A percentile compares a stretch with the other conserved stretches of the same genome.
Evolutionary conservation across 805 yeast genomes (phyloP).

Genomic region (Metschnikowia dekortorum): DNA sequence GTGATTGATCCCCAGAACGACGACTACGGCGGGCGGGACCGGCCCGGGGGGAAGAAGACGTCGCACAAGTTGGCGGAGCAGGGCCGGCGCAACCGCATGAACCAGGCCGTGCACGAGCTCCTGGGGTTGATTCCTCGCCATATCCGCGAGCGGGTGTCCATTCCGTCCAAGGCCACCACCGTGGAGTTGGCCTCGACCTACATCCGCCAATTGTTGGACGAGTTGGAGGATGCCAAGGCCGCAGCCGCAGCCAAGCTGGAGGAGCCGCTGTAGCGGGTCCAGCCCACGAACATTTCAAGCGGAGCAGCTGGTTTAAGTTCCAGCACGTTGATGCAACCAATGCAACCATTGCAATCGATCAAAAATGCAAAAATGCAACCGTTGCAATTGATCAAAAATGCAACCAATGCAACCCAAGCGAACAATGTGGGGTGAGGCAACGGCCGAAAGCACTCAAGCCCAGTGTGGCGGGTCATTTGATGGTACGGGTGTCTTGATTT

Average conservation of each 20-base stretch:
- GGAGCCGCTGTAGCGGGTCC: neutral
- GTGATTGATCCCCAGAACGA: slow-evolving; percentile 11
- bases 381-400: too few species aligned
- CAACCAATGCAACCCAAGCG: too few species aligned
- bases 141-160: slow-evolving; percentile 50
- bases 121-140: slow-evolving; percentile 62
- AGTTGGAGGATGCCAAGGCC: slow-evolving; percentile 21
- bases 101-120: slow-evolving; percentile 75
- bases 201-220: slow-evolving; percentile 40
- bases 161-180: slow-evolving; percentile 91
- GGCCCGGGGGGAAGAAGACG: slow-evolving; percentile 53
- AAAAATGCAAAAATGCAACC: too few species aligned
- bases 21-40: slow-evolving; percentile 14
- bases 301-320: too few species aligned
- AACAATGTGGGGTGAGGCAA: too few species aligned
- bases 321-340: too few species aligned
- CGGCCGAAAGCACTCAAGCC: too few species aligned
- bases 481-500: too few species aligned
- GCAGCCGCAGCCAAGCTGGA: neutral
- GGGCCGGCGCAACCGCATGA: slow-evolving; percentile 91
- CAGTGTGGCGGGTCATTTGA: too few species aligned
- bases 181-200: slow-evolving; percentile 83
- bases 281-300: too few species aligned
- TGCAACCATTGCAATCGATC: too few species aligned
- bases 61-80: slow-evolving; percentile 93